Evolutionary conservation across 1,284 basidiomycete species (phyloP).

Genomic region (Tilletia horrida): DNA sequence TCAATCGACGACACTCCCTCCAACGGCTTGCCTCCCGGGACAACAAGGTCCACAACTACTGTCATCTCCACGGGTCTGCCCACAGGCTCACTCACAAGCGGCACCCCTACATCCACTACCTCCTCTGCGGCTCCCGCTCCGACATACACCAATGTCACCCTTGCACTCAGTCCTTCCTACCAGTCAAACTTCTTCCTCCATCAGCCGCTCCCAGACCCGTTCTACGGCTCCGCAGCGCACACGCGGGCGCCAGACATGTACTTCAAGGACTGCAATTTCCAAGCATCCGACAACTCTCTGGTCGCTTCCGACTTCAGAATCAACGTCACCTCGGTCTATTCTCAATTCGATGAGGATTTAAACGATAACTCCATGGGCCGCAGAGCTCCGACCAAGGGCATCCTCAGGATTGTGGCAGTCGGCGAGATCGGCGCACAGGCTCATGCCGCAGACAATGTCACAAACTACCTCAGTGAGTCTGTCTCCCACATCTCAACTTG

Average conservation of each 20-base stretch:
- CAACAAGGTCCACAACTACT: not conserved
- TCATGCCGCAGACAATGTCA: slow-evolving; percentile 30
- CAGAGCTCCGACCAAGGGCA: slow-evolving; percentile 25
- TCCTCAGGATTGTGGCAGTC: slow-evolving; percentile 39
- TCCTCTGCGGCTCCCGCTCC: not conserved
- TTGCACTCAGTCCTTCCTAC: not conserved
- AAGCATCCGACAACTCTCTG: slow-evolving; percentile 23
- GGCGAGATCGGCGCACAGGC: slow-evolving; percentile 33
- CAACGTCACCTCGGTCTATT: slow-evolving; percentile 50
- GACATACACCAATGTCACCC: not conserved
- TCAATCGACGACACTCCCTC: not conserved
- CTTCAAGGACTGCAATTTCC: slow-evolving; percentile 13
- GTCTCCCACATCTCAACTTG: not conserved
- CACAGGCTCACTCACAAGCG: too few species aligned
- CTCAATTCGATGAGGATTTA: slow-evolving; percentile 38
- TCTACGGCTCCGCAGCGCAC: not conserved
- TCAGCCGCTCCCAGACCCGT: not conserved
- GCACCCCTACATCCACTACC: not conserved
- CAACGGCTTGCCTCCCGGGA: not conserved
- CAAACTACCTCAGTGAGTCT: slow-evolving; percentile 26
- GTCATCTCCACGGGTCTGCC: too few species aligned
- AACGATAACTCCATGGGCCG: slow-evolving; percentile 23
- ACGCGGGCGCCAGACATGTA: slow-evolving; percentile 7
- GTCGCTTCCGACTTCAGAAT: slow-evolving; percentile 33
- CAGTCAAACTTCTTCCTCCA: slow-evolving; percentile 16